phyloP scores from a whole-genome alignment of 2,329 filamentous ascomycete species.

The Fusarium liriodendri region DNA sequence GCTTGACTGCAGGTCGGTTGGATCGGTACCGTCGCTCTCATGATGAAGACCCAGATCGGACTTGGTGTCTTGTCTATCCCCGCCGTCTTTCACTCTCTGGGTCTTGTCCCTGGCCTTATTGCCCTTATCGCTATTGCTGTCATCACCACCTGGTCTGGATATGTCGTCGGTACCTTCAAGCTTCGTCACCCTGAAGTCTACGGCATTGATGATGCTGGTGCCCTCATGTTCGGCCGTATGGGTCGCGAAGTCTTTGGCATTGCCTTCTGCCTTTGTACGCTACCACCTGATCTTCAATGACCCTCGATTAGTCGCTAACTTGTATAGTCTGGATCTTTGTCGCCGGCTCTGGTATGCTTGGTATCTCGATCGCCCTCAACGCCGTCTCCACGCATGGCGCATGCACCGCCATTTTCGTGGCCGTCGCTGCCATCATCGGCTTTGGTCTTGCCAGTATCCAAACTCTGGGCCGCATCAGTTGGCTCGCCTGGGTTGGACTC shows the following conservation, averaged over 20 bases:
- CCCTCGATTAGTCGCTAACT: not conserved
- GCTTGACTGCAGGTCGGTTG: conserved; percentile 48
- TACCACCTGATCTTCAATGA: not conserved
- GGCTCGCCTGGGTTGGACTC: not conserved
- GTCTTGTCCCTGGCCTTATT: not conserved
- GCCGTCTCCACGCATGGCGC: not conserved
- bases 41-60: conserved; percentile 59
- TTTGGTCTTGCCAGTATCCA: not conserved
- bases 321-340: not conserved
- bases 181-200: conserved; percentile 61
- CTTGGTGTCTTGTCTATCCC: conserved; percentile 53
- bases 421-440: not conserved
- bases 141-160: conserved; percentile 55
- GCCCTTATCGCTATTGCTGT: not conserved
- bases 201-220: conserved; percentile 63
- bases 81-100: not conserved
- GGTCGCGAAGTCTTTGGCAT: conserved; percentile 40
- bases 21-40: conserved; percentile 55
- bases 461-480: not conserved
- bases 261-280: not conserved
- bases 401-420: not conserved
- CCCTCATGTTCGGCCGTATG: conserved; percentile 57
- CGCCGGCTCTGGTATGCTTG: not conserved
- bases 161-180: conserved; percentile 63
- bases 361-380: not conserved